Evolutionary conservation across 768 basidiomycete species (phyloP).

Genomic region (Hebeloma cylindrosporum): DNA sequence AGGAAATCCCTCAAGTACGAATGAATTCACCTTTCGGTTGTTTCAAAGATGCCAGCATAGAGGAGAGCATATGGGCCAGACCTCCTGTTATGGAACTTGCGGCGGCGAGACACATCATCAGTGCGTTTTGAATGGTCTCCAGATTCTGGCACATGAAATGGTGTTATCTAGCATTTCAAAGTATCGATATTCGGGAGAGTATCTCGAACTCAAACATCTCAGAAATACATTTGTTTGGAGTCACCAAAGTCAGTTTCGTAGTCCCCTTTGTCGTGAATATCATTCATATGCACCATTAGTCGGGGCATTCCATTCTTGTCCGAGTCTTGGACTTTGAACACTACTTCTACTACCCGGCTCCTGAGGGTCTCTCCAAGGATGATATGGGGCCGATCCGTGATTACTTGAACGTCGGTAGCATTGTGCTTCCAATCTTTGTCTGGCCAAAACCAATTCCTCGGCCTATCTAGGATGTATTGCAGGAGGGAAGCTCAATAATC

Average conservation of each 20-base stretch:
- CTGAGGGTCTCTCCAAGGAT: constrained; percentile 65
- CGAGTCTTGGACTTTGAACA: constrained; percentile 79
- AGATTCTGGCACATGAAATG: background rate
- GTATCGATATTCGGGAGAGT: constrained; percentile 24
- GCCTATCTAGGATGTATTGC: background rate
- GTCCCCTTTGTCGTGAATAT: background rate
- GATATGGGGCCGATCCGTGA: constrained; percentile 63
- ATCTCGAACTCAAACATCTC: constrained; percentile 10
- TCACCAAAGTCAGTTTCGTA: constrained; percentile 23
- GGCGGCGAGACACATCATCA: constrained; percentile 14
- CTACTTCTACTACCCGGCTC: constrained; percentile 88
- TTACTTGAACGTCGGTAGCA: constrained; percentile 68
- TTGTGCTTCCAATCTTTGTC: too few relatives aligned
- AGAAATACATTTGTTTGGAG: constrained; percentile 27
- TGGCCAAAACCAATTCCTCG: too few relatives aligned
- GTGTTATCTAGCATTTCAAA: constrained; percentile 27
- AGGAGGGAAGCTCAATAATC: background rate
- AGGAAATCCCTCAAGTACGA: too few relatives aligned
- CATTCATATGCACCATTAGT: constrained; percentile 36
- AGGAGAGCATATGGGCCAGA: constrained; percentile 9
- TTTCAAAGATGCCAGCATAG: too few relatives aligned
- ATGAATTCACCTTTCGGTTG: too few relatives aligned
- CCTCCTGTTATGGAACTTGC: constrained; percentile 3
- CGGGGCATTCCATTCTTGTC: constrained; percentile 84
- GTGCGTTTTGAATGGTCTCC: constrained; percentile 16